phyloP scores from a whole-genome alignment of 2,329 filamentous ascomycete species.

The Cercospora sp. region DNA sequence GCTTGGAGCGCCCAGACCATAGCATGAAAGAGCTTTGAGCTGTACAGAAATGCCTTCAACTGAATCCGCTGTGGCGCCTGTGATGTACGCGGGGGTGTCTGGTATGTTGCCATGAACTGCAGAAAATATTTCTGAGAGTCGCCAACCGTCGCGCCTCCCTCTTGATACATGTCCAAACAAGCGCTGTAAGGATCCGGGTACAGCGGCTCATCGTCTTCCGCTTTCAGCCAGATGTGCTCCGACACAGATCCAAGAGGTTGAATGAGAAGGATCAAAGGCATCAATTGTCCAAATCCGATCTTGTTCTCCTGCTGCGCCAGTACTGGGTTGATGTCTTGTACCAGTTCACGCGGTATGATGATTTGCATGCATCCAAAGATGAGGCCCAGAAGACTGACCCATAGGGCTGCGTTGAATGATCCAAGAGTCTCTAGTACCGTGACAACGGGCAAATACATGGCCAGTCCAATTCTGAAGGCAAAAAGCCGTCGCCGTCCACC shows the following conservation, averaged over 20 bases:
- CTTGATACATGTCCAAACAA: slow-evolving; percentile 3
- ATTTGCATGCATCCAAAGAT: slow-evolving; percentile 33
- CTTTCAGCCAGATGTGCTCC: slow-evolving; percentile 23
- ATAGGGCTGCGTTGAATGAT: slow-evolving; percentile 32
- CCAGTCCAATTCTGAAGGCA: slow-evolving; percentile 21
- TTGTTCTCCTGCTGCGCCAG: slow-evolving; percentile 17
- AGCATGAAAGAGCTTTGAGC: slow-evolving; percentile 18
- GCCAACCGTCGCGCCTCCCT: not conserved
- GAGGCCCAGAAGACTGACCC: slow-evolving; percentile 29
- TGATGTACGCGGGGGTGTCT: slow-evolving; percentile 12
- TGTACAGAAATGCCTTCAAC: slow-evolving; percentile 26
- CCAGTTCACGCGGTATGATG: slow-evolving; percentile 24
- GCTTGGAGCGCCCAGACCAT: slow-evolving; percentile 17
- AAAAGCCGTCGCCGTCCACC: slow-evolving; percentile 14
- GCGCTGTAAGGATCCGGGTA: slow-evolving; percentile 17
- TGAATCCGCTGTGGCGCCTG: slow-evolving; percentile 18
- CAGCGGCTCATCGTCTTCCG: slow-evolving; percentile 15
- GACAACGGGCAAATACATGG: slow-evolving; percentile 18
- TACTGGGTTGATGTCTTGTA: slow-evolving; percentile 16
- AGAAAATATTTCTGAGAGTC: slow-evolving; percentile 15
- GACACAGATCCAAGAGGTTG: slow-evolving; percentile 29
- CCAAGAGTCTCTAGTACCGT: slow-evolving; percentile 26
- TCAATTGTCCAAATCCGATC: slow-evolving; percentile 31
- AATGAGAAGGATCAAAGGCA: slow-evolving; percentile 31
- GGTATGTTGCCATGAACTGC: slow-evolving; percentile 23